Conservation (phyloP, 208 protist species). For the Trypanosoma boissoni region DNA sequence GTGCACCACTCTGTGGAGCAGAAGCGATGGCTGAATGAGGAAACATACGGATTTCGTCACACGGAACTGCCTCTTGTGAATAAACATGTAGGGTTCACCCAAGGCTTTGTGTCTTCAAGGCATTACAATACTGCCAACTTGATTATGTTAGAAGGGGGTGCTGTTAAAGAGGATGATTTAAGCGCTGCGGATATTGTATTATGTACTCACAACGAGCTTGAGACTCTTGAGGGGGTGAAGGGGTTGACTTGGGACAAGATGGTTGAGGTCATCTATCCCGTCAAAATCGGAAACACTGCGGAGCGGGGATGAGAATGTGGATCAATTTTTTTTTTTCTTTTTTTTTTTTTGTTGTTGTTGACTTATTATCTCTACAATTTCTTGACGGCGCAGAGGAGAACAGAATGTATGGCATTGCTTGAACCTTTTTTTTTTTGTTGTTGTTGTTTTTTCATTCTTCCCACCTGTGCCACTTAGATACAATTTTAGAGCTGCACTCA, state of each 20-base stretch:
- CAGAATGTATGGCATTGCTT: not conserved
- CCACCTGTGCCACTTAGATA: no score
- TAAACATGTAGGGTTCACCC: conserved; percentile 60
- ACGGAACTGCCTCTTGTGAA: conserved; percentile 62
- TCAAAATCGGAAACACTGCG: conserved; percentile 22
- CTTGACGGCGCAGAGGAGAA: conserved; percentile 18
- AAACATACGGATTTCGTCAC: conserved; percentile 84
- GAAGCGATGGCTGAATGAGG: conserved; percentile 58
- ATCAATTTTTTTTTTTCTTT: not conserved
- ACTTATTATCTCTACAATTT: conserved; percentile 22
- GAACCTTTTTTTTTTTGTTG: not conserved
- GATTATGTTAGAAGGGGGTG: conserved; percentile 70
- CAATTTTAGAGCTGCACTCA: no score
- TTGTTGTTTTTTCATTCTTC: no score
- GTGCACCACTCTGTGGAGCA: conserved; percentile 57
- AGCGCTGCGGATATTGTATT: conserved; percentile 66
- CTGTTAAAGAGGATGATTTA: conserved; percentile 38
- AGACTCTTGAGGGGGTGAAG: conserved; percentile 13
- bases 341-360: not conserved
- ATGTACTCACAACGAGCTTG: conserved; percentile 63
- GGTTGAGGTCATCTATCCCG: conserved; percentile 79
- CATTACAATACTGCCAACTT: conserved; percentile 70
- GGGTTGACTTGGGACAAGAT: conserved; percentile 80
- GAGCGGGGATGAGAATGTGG: not conserved
- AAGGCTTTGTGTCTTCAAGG: conserved; percentile 58